These are phyloP conservation scores for Poronia punctata DNA, from an alignment of 495 filamentous ascomycete species.

Conservation along the genomic window DNA sequence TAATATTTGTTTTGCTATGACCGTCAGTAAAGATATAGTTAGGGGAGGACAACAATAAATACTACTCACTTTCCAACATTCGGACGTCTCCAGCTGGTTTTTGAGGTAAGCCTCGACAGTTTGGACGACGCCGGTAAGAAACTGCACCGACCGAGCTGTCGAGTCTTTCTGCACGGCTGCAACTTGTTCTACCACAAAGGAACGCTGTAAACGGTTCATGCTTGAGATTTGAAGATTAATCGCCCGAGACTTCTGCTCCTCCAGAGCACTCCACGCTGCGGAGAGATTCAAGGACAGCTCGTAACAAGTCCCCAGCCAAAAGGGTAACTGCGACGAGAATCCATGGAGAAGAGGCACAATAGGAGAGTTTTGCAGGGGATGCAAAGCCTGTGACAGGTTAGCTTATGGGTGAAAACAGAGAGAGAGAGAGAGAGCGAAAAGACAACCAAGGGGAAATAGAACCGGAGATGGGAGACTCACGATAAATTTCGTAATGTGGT, in stretches of 20 bases:
- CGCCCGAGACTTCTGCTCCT: slow-evolving; percentile 27
- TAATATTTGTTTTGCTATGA: slow-evolving; percentile 16
- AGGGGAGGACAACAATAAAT: neutral
- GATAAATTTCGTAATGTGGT: slow-evolving; percentile 17
- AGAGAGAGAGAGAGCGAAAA: slow-evolving; percentile 16
- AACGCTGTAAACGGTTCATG: slow-evolving; percentile 64
- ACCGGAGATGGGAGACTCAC: too few species aligned
- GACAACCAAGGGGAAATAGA: too few species aligned
- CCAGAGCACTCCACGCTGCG: slow-evolving; percentile 19
- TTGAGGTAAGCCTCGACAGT: slow-evolving; percentile 27
- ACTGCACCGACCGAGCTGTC: slow-evolving; percentile 42
- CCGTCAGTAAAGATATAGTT: slow-evolving; percentile 15
- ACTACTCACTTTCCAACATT: slow-evolving; percentile 27
- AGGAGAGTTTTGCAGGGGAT: slow-evolving; percentile 58
- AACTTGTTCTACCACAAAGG: slow-evolving; percentile 50
- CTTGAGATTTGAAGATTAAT: slow-evolving; percentile 48
- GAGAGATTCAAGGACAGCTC: slow-evolving; percentile 46
- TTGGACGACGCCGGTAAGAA: slow-evolving; percentile 29
- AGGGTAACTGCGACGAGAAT: slow-evolving; percentile 21
- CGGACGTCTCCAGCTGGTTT: slow-evolving; percentile 14
- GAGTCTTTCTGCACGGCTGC: slow-evolving; percentile 58
- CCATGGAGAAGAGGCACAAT: slow-evolving; percentile 37
- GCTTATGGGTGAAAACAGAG: neutral
- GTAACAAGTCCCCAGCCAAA: slow-evolving; percentile 42
- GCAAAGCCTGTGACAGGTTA: slow-evolving; percentile 15